These are phyloP conservation scores for Plectosphaerella sp. DNA, from an alignment of 2,329 filamentous ascomycete species.

Conservation along the genomic window DNA sequence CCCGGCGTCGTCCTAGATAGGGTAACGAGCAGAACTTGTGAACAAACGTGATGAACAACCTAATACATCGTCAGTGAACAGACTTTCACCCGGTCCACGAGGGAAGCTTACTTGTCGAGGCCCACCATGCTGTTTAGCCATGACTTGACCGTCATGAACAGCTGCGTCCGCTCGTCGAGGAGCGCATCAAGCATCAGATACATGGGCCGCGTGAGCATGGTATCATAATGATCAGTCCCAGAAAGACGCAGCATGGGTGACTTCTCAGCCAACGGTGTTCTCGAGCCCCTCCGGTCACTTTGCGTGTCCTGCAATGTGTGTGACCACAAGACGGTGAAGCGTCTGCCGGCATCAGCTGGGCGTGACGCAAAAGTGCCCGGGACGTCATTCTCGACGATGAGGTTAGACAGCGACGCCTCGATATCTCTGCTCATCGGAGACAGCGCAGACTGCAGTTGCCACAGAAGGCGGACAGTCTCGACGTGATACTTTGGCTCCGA, in stretches of 20 bases:
- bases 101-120: conserved; percentile 51
- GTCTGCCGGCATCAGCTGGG: conserved; percentile 58
- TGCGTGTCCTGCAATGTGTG: conserved; percentile 61
- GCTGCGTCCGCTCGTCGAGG: conserved; percentile 65
- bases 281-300: conserved; percentile 34
- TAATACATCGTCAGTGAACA: conserved; percentile 18
- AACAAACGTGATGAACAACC: conserved; percentile 58
- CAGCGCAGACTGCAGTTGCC: conserved; percentile 76
- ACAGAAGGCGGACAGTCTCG: conserved; percentile 80
- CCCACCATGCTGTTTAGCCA: conserved; percentile 71
- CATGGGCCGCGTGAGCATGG: conserved; percentile 75
- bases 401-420: conserved; percentile 69
- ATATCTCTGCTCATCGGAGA: conserved; percentile 66
- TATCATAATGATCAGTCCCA: conserved; percentile 60
- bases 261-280: conserved; percentile 28
- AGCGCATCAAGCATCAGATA: conserved; percentile 79
- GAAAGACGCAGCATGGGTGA: conserved; percentile 36
- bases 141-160: conserved; percentile 70
- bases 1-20: conserved; percentile 38
- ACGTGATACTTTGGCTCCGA: conserved; percentile 88
- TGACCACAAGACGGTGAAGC: conserved; percentile 77
- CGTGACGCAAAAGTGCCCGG: conserved; percentile 41
- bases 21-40: conserved; percentile 51
- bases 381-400: conserved; percentile 57
- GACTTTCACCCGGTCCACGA: background rate